Evolutionary conservation across 805 yeast species (phyloP).

Genomic region (Hagleromyces aurorensis): DNA sequence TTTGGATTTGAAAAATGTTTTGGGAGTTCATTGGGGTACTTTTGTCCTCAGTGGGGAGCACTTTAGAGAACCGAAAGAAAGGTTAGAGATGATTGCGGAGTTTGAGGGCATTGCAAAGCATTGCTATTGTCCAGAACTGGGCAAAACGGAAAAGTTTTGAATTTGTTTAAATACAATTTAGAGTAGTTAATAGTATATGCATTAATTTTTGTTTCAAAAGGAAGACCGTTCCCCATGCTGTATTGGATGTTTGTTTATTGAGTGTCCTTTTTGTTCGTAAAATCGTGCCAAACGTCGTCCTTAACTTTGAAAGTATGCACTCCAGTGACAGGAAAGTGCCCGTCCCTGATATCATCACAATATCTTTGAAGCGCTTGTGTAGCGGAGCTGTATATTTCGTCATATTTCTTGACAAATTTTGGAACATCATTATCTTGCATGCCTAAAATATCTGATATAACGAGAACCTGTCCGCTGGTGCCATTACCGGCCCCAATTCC

Average conservation of each 20-base stretch:
- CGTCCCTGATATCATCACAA: slow-evolving; percentile 46
- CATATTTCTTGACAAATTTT: slow-evolving; percentile 71
- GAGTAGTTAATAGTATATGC: no score
- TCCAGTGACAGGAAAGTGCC: slow-evolving; percentile 52
- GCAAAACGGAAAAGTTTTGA: slow-evolving; percentile 52
- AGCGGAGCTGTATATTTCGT: slow-evolving; percentile 41
- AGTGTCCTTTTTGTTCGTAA: slow-evolving; percentile 22
- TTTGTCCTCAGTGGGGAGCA: slow-evolving; percentile 84
- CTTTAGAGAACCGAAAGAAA: slow-evolving; percentile 70
- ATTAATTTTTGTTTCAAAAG: no score
- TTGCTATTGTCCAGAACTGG: slow-evolving; percentile 63
- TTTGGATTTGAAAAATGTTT: slow-evolving; percentile 50
- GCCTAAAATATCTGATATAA: slow-evolving; percentile 77
- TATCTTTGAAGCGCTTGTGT: slow-evolving; percentile 47
- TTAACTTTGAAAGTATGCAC: slow-evolving; percentile 63
- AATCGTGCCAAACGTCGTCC: slow-evolving; percentile 47
- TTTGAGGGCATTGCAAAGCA: slow-evolving; percentile 28
- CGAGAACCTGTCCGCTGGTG: slow-evolving; percentile 86
- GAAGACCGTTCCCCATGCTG: no score
- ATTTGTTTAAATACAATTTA: no score
- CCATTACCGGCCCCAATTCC: slow-evolving; percentile 92
- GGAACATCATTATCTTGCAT: slow-evolving; percentile 51
- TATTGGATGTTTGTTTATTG: no score
- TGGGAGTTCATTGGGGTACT: slow-evolving; percentile 97
- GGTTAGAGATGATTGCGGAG: slow-evolving; percentile 44